These are phyloP conservation scores for Euphorbia peplus DNA, from an alignment of 345 rosid genomes.

Conservation along the genomic window DNA sequence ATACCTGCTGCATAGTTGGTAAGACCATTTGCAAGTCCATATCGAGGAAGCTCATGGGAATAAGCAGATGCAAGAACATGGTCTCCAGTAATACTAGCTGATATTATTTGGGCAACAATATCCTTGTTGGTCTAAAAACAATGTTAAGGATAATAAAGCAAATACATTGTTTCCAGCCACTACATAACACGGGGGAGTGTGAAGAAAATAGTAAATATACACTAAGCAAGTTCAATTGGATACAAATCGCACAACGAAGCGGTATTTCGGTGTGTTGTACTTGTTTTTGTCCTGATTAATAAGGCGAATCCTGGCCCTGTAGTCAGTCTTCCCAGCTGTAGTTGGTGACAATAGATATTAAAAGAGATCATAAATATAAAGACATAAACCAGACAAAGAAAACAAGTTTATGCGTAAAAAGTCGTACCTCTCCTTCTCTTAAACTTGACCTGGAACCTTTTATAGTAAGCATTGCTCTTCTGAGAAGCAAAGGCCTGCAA, in stretches of 20 bases:
- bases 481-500: slow-evolving; percentile 46
- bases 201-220: background rate
- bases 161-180: background rate
- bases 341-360: background rate
- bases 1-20: slow-evolving; percentile 78
- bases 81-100: slow-evolving; percentile 65
- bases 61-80: slow-evolving; percentile 65
- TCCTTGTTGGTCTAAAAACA: slow-evolving; percentile 58
- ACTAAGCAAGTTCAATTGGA: slow-evolving; percentile 12
- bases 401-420: background rate
- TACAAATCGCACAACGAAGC: slow-evolving; percentile 72
- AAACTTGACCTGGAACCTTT: slow-evolving; percentile 68
- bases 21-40: slow-evolving; percentile 68
- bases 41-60: slow-evolving; percentile 56
- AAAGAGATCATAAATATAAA: background rate
- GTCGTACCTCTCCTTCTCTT: slow-evolving; percentile 68
- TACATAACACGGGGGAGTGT: background rate
- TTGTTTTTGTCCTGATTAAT: slow-evolving; percentile 78
- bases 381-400: background rate
- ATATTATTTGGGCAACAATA: slow-evolving; percentile 51
- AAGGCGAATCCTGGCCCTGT: slow-evolving; percentile 67
- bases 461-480: slow-evolving; percentile 59
- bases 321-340: slow-evolving; percentile 71
- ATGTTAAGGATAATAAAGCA: slow-evolving; percentile 21
- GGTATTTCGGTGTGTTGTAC: slow-evolving; percentile 74